Evolutionary conservation across 108 stramenopile species (phyloP), one percentile per base, ranked within the genome.

Genomic region (Nitzschia sp.): DNA sequence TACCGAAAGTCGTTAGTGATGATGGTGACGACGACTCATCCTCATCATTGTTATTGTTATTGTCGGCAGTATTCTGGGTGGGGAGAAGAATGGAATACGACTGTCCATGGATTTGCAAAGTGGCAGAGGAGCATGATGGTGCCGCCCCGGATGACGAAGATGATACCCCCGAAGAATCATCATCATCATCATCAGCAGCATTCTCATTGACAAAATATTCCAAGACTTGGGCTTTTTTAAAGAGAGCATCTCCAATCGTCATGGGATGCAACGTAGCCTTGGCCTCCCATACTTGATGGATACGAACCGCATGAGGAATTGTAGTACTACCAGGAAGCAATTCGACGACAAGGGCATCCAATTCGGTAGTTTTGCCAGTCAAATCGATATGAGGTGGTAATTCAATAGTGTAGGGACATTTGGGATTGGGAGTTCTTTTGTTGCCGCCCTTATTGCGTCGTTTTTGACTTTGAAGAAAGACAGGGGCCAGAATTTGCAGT

Each of bases 231-330:
- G 11, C 25, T 33, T 68, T 68, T 30, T 68, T 68, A 1, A 28
- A 41, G 6, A 68, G n/a, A 9, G 67, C 67, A 68, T 68, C 67
- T 28, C 25, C 31, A 3, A 68, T 25, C 23, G 67, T 68, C 19
- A 55, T 29, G 27, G 67, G 55, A 30, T 48, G 45, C 1, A 68
- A 21, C 1, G 67, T 57, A 15, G 36, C 41, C 38, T 68, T 68
- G 21, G 67, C 67, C 31, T 68, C 67, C 67, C 67, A 68, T 22
- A 68, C 27, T 57, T 57, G 27, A 16, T 32, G 23, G 11, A 68
- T 28, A 19, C 36, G 48, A 26, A 57, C n/a, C 2, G 16, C 27
- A 4, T 50, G 8, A n/a, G 48, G 48, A 21, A 19, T 5, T 13
- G 38, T 41, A 25, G 53, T 28, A 25, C 31, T 31, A 54, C 28